These are phyloP conservation scores for Calocera viscosa DNA, from an alignment of 768 basidiomycete species.

Conservation along the genomic window DNA sequence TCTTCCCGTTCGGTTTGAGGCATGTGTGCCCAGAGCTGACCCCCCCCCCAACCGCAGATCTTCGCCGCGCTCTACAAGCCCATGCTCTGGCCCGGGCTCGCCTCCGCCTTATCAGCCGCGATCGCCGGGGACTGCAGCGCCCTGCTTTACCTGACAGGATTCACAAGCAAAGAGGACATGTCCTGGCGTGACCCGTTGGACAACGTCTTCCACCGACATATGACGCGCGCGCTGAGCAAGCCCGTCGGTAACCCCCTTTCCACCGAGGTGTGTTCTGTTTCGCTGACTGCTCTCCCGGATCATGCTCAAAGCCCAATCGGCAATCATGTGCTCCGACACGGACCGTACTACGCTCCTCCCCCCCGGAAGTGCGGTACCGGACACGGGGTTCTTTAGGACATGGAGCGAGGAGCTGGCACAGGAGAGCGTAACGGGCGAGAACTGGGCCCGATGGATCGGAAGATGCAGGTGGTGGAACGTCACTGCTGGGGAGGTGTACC, in stretches of 20 bases:
- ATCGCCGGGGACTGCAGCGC: slow-evolving; percentile 9
- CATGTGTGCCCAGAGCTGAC: not conserved
- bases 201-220: slow-evolving; percentile 15
- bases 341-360: not conserved
- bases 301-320: not conserved
- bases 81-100: slow-evolving; percentile 11
- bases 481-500: slow-evolving; percentile 8
- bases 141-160: not conserved
- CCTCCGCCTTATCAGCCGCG: slow-evolving; percentile 4
- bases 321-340: slow-evolving; percentile 19
- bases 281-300: too few relatives aligned
- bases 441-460: slow-evolving; percentile 15
- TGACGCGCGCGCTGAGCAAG: not conserved
- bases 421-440: slow-evolving; percentile 12
- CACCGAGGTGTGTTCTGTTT: not conserved
- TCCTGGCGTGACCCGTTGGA: not conserved
- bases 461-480: slow-evolving; percentile 13
- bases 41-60: not conserved
- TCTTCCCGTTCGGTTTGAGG: not conserved
- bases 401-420: slow-evolving; percentile 10
- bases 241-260: not conserved
- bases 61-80: slow-evolving; percentile 6
- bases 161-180: not conserved
- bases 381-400: not conserved
- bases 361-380: not conserved